phyloP scores from a whole-genome alignment of 495 filamentous ascomycete genomes.

The Sordaria brevicollis region DNA sequence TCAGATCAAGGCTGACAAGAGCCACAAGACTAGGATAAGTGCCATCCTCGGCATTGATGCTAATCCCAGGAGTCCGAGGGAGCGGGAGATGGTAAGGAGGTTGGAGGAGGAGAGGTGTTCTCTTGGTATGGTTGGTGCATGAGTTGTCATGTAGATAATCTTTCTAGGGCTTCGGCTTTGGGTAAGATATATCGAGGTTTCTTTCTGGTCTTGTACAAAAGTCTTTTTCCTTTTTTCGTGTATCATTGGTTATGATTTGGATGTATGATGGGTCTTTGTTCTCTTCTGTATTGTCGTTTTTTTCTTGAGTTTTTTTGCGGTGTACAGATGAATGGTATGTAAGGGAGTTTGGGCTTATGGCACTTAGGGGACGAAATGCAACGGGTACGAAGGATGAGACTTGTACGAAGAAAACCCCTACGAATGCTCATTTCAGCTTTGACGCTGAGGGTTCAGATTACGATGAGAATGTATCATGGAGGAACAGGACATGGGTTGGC shows the following conservation, averaged over 20 bases:
- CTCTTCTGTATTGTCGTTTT: not conserved
- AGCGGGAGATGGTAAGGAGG: slow-evolving; percentile 41
- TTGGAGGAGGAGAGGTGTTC: slow-evolving; percentile 34
- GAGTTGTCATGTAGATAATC: not conserved
- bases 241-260: not conserved
- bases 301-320: not conserved
- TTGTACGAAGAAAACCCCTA: not conserved
- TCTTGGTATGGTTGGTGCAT: slow-evolving; percentile 15
- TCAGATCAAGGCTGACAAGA: slow-evolving; percentile 26
- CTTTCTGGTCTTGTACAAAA: not conserved
- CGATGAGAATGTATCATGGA: not conserved
- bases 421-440: not conserved
- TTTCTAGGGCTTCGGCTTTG: too few relatives aligned
- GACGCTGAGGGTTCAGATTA: not conserved
- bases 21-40: slow-evolving; percentile 46
- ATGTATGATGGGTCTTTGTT: not conserved
- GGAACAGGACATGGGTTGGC: not conserved
- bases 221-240: not conserved
- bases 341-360: not conserved
- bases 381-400: not conserved
- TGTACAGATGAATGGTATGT: not conserved
- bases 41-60: slow-evolving; percentile 45
- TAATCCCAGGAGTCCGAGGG: slow-evolving; percentile 41
- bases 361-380: not conserved
- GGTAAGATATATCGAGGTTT: not conserved